Percentiles rank a stretch among this genome's conserved stretches.
Evolutionary conservation across 78 protist genomes (phyloP).

Genomic region (Protostelium mycophagum): DNA sequence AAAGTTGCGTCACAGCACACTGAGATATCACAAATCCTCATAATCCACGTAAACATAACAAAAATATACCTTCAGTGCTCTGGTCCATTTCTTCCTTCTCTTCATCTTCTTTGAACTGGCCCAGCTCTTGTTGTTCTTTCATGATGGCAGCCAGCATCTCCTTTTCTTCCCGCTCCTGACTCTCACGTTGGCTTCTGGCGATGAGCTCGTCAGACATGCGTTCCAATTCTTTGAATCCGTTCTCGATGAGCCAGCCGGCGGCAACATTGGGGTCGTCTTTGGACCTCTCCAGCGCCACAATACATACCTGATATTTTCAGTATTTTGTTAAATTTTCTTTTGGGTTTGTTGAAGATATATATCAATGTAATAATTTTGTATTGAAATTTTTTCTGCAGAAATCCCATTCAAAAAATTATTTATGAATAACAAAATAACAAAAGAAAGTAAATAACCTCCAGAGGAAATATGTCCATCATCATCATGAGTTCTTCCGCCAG

Average conservation of each 20-base stretch:
- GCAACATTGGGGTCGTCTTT: not conserved
- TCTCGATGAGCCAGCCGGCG: not conserved
- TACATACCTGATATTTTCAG: not conserved
- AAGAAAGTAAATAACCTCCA: too few relatives aligned
- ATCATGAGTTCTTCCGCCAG: conserved; percentile 3
- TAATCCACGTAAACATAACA: too few relatives aligned
- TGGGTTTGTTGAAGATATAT: too few relatives aligned
- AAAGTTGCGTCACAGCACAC: not conserved
- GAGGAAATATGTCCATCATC: conserved; percentile 6
- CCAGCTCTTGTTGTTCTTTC: not conserved
- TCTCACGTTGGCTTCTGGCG: not conserved
- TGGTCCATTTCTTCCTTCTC: not conserved
- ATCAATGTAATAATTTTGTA: too few relatives aligned
- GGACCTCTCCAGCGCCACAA: conserved; percentile 1
- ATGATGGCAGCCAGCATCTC: not conserved
- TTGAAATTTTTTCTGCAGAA: too few relatives aligned
- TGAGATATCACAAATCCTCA: not conserved
- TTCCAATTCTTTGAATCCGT: not conserved
- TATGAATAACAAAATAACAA: too few relatives aligned
- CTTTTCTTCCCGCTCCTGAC: not conserved
- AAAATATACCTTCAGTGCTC: too few relatives aligned
- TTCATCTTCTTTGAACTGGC: not conserved
- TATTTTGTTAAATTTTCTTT: too few relatives aligned
- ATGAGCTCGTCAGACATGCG: not conserved
- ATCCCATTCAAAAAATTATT: too few relatives aligned